Evolutionary conservation across 169 alveolate genomes (phyloP).

Genomic region (Eimeria sp.): DNA sequence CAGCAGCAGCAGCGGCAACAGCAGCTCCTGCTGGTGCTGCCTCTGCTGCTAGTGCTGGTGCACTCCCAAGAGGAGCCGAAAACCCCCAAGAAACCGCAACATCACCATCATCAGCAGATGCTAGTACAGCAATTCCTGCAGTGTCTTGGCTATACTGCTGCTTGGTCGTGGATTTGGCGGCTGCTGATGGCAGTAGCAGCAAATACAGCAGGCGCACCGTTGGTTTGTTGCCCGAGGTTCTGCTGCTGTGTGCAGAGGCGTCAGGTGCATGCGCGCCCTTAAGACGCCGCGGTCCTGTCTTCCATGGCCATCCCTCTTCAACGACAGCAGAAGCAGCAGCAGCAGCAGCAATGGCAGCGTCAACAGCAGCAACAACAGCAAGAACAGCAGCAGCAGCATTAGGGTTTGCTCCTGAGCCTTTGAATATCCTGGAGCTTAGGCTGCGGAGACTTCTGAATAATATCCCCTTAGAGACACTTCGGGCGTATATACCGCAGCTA

Average conservation of each 20-base stretch:
- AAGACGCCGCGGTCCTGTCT: neutral
- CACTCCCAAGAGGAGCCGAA: too few relatives aligned
- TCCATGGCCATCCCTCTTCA: neutral
- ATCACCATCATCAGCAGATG: neutral
- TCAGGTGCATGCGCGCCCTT: neutral
- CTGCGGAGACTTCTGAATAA: neutral
- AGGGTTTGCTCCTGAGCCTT: too few relatives aligned
- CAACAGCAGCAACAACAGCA: neutral
- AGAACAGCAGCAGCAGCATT: too few relatives aligned
- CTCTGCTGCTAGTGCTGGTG: too few relatives aligned
- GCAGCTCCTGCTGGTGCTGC: neutral
- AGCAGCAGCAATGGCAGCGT: slow-evolving; percentile 15
- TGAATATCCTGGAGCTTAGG: too few relatives aligned
- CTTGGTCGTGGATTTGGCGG: neutral
- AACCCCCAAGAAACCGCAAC: neutral
- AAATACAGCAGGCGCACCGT: neutral
- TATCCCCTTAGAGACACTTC: neutral
- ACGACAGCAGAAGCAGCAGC: neutral
- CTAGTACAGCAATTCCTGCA: neutral
- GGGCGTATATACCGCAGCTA: neutral
- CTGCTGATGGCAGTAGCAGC: neutral
- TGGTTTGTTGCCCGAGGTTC: neutral
- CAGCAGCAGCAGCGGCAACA: neutral
- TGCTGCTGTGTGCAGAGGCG: slow-evolving; percentile 39
- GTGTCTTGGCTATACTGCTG: slow-evolving; percentile 15